Base-by-base conservation (phyloP, 225 moss, liverwort and hornwort species). In the Ulota crispa region DNA sequence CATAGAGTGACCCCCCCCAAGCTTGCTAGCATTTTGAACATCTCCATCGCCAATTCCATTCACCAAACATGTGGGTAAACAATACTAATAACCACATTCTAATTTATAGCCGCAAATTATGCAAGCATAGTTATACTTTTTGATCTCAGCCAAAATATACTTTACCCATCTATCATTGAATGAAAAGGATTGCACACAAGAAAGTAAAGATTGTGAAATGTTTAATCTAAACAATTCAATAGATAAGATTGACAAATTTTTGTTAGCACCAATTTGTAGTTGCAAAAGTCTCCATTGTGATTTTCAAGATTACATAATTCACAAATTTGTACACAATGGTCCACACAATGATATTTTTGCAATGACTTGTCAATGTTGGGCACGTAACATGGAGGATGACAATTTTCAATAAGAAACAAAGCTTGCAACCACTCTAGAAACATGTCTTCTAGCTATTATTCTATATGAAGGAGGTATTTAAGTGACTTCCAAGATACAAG, bases 221-320 rank as follows among this genome's bases (percentile, higher is more conserved):
- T 14, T 3, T 0, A 27, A 0, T 34, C 0, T 0, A 0, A 16
- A 20, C 4, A 69, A 18, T 3, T 64, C 0, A 0, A 0, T 4
- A 2, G 7, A 5, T 4, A 23, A 3, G 6, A 78, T 0, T 0
- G 36, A 72, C 0, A 65, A 2, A 1, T 14, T 20, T 21, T 1
- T 42, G 7, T 32, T 0, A 7, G 7, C 57, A 15, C 2, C 24
- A 64, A 54, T 30, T 4, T 0, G 6, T 3, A 78, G 0, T 5
- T 71, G 41, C 31, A 82, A 52, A n/a, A n/a, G n/a, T n/a, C n/a
- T n/a, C n/a, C n/a, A n/a, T n/a, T n/a, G n/a, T n/a, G n/a, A n/a
- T n/a, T n/a, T n/a, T n/a, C n/a, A n/a, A n/a, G n/a, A n/a, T n/a
- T n/a, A n/a, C n/a, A n/a, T n/a, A n/a, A n/a, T n/a, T n/a, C n/a